Percentiles rank a stretch among this genome's conserved stretches.
Conservation (phyloP, 2,329 filamentous ascomycete genomes). For the Nigrospora oryzae region DNA sequence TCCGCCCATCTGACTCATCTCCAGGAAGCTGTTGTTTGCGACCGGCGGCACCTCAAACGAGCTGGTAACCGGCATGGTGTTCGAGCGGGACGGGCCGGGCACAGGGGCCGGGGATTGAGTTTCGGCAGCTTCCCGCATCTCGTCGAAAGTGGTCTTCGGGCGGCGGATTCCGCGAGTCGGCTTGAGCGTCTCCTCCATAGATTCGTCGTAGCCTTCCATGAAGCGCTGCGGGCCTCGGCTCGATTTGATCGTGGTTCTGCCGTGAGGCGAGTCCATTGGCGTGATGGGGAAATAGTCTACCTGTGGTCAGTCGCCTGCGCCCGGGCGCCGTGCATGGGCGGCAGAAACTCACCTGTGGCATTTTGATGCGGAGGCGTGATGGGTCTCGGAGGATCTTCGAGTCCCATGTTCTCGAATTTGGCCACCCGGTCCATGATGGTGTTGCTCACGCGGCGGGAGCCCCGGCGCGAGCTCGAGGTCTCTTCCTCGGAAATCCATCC, state of each 20-base stretch:
- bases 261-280: conserved; percentile 55
- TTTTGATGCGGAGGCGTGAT: conserved; percentile 55
- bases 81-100: conserved; percentile 48
- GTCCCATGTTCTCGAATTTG: conserved; percentile 48
- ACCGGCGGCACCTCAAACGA: conserved; percentile 40
- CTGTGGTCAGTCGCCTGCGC: conserved; percentile 5
- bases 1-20: conserved; percentile 32
- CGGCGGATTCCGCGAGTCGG: conserved; percentile 36
- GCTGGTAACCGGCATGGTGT: conserved; percentile 31
- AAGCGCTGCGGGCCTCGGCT: conserved; percentile 40
- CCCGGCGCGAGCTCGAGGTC: conserved; percentile 30
- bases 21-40: conserved; percentile 48
- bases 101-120: conserved; percentile 27
- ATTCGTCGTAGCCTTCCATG: conserved; percentile 53
- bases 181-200: conserved; percentile 59
- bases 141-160: conserved; percentile 46
- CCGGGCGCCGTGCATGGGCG: no score
- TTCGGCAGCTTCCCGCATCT: conserved; percentile 49
- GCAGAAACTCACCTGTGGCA: conserved; percentile 42
- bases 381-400: conserved; percentile 40
- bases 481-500: conserved; percentile 45
- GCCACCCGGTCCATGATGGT: conserved; percentile 51
- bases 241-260: conserved; percentile 31
- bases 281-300: conserved; percentile 59
- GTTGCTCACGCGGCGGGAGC: conserved; percentile 46